Percentiles rank a stretch among this genome's conserved stretches.
Evolutionary conservation across 495 filamentous ascomycete species (phyloP).

Genomic region (Penicillium maclennaniae): DNA sequence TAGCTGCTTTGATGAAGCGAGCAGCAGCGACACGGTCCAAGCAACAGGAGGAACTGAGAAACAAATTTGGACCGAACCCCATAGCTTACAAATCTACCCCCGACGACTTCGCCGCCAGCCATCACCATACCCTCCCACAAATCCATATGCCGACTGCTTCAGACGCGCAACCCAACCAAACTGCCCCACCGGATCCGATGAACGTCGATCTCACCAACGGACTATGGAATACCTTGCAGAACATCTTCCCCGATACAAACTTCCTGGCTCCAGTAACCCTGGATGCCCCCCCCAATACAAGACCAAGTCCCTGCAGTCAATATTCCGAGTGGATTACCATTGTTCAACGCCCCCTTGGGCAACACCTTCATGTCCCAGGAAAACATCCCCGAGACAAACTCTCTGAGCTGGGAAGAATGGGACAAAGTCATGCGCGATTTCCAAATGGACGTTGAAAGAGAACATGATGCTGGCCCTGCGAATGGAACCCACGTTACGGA

Average conservation of each 20-base stretch:
- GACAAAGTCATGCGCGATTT: constrained; percentile 51
- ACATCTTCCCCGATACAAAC: constrained; percentile 33
- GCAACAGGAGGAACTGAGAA: constrained; percentile 28
- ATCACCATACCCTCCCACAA: constrained; percentile 11
- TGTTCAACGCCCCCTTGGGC: constrained; percentile 1
- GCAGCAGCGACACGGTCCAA: constrained; percentile 42
- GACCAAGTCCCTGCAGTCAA: constrained; percentile 3
- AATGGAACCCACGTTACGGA: constrained; percentile 29
- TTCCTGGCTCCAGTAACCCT: constrained; percentile 18
- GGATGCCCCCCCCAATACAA: constrained; percentile 6
- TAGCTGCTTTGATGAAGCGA: constrained; percentile 67
- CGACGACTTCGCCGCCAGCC: background rate
- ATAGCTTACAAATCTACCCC: constrained; percentile 1
- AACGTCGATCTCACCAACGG: constrained; percentile 33
- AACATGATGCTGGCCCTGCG: constrained; percentile 16
- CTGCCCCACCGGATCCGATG: constrained; percentile 2
- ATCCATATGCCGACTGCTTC: constrained; percentile 16
- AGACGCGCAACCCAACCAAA: background rate
- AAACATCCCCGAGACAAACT: constrained; percentile 1
- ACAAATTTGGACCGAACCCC: constrained; percentile 18
- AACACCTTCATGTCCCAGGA: constrained; percentile 16
- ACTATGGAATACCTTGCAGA: constrained; percentile 23
- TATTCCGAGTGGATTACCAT: constrained; percentile 6
- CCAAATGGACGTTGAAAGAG: constrained; percentile 37
- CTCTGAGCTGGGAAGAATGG: constrained; percentile 44